Evolutionary conservation across 345 rosid species (phyloP), one percentile per base, ranked within the genome.

Genomic region (Jatropha curcas): DNA sequence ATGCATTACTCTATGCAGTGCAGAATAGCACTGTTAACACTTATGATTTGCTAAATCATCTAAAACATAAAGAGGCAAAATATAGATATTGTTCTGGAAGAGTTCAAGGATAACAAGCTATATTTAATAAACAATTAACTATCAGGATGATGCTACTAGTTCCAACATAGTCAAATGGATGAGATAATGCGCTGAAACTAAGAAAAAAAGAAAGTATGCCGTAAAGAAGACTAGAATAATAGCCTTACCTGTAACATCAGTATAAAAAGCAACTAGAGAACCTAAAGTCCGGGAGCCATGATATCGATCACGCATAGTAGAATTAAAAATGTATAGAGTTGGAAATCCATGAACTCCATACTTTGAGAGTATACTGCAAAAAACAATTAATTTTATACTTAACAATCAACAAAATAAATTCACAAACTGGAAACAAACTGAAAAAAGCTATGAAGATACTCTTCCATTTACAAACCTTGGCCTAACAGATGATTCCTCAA

Each of bases 271-370:
- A 73, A 82, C 81, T 58, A 95, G 90, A 76, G 96, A 91, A 78
- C 84, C 84, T 50, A 92, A 88, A 64, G 85, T 78, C 57, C 99
- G 83, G 19, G 87, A 78, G 39, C 97, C 99, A 76, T 78, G 83
- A 75, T 92, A 92, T 2, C 80, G 86, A 31, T 86, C 88, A 14
- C 87, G 89, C 86, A 88, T 80, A 0, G 90, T 86, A 33, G 98
- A 88, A 84, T 95, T 95, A 72, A 95, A 70, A 63, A 95, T 86
- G 71, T 92, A 84, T 43, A 95, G 91, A 1, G 92, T 86, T 4
- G 99, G 99, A 73, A 91, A 91, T 67, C 99, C 97, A 74, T 89
- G 99, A 77, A 95, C 99, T 65, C 98, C 97, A 75, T 89, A 95
- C 83, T 92, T 95, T 0, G 99, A 92, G 53, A 95, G 86, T 71